Percentiles rank a stretch among this genome's conserved stretches.
These are phyloP conservation scores for Escovopsis weberi DNA, from an alignment of 2,329 filamentous ascomycete species.

Conservation along the genomic window DNA sequence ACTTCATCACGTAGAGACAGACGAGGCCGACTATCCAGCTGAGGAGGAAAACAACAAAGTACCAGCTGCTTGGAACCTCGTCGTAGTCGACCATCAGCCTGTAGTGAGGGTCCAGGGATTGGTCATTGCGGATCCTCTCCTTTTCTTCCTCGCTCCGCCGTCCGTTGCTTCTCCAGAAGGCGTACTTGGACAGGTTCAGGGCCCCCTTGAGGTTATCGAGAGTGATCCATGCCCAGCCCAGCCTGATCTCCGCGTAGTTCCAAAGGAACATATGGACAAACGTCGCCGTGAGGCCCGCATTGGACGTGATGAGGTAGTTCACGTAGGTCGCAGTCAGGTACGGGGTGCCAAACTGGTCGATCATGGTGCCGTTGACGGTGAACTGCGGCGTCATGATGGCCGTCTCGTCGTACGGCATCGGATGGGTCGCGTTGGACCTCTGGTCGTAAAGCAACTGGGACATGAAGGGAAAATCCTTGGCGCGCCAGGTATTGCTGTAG, in stretches of 20 bases:
- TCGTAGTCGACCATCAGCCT: constrained; percentile 25
- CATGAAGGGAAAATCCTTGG: constrained; percentile 9
- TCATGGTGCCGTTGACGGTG: constrained; percentile 12
- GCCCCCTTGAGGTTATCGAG: neutral
- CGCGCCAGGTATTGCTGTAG: constrained; percentile 9
- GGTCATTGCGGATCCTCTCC: constrained; percentile 7
- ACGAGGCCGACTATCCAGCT: constrained; percentile 20
- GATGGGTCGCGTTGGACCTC: constrained; percentile 20
- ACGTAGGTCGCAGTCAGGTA: constrained; percentile 26
- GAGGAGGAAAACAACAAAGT: constrained; percentile 15
- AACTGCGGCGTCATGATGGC: constrained; percentile 20
- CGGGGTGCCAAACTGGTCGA: constrained; percentile 24
- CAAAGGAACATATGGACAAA: constrained; percentile 16
- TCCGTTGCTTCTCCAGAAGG: neutral
- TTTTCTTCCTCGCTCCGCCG: constrained; percentile 1
- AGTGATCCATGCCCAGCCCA: constrained; percentile 7
- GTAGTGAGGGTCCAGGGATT: constrained; percentile 25
- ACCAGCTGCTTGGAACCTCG: constrained; percentile 29
- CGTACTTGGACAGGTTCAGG: neutral
- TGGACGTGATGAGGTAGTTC: constrained; percentile 26
- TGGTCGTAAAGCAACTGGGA: constrained; percentile 24
- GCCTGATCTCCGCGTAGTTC: constrained; percentile 11
- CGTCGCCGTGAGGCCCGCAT: constrained; percentile 31
- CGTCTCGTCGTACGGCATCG: constrained; percentile 26
- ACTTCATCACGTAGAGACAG: constrained; percentile 18